These are phyloP conservation scores for Cladosporium sp. DNA, from an alignment of 2,329 filamentous ascomycete genomes.

Conservation along the genomic window DNA sequence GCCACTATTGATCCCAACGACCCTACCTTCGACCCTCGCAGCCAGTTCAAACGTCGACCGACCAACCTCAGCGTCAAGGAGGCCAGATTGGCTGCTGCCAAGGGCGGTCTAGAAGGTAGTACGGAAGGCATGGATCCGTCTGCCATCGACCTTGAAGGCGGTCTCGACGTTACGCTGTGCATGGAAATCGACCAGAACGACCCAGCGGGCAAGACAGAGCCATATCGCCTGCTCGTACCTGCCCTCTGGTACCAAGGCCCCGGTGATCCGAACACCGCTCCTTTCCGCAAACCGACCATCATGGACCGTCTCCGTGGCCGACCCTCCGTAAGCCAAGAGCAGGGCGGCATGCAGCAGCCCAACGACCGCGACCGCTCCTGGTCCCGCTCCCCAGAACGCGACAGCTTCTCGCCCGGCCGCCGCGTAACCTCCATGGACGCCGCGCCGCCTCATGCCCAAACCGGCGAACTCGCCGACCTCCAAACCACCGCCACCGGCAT, in stretches of 20 bases:
- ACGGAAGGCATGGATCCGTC: constrained; percentile 48
- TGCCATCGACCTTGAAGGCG: constrained; percentile 69
- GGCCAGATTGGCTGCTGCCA: constrained; percentile 29
- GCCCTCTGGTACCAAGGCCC: constrained; percentile 50
- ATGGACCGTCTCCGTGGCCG: constrained; percentile 18
- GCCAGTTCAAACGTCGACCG: constrained; percentile 38
- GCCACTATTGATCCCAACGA: neutral
- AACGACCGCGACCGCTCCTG: constrained; percentile 14
- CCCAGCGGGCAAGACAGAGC: constrained; percentile 78
- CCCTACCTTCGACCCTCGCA: constrained; percentile 8
- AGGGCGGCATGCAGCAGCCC: constrained; percentile 5
- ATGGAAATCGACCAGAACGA: constrained; percentile 82
- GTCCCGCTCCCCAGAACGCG: constrained; percentile 15
- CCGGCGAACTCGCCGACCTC: constrained; percentile 6
- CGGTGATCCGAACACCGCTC: constrained; percentile 23
- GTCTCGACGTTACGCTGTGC: constrained; percentile 80
- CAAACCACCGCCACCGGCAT: constrained; percentile 14
- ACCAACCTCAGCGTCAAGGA: constrained; percentile 38
- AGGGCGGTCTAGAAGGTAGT: constrained; percentile 51
- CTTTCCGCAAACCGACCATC: constrained; percentile 17
- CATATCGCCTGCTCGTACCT: constrained; percentile 82
- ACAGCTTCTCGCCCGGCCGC: constrained; percentile 11
- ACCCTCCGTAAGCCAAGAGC: constrained; percentile 8
- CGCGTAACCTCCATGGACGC: neutral
- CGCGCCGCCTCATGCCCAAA: neutral